phyloP scores from a whole-genome alignment of 2,329 filamentous ascomycete genomes.

The Phoma sp. region DNA sequence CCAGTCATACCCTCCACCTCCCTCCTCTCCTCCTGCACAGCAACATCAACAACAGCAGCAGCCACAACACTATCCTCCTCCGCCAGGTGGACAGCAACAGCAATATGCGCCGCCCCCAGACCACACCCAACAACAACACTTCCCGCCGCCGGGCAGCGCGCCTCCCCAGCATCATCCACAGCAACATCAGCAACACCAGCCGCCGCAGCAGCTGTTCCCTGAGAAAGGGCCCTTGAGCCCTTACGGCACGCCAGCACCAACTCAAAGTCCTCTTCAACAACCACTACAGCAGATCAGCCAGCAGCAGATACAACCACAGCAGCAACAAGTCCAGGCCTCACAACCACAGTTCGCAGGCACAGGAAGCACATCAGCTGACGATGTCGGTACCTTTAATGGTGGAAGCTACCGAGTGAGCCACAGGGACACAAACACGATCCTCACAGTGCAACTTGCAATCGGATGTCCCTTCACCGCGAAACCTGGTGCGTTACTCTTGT shows the following conservation, averaged over 20 bases:
- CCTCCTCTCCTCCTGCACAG: conserved; percentile 38
- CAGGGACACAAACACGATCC: conserved; percentile 84
- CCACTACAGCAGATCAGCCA: conserved; percentile 36
- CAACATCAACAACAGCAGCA: conserved; percentile 32
- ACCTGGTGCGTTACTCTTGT: conserved; percentile 62
- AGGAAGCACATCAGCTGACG: conserved; percentile 68
- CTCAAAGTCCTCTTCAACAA: conserved; percentile 36
- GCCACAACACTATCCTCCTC: conserved; percentile 39
- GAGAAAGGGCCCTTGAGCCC: conserved; percentile 27
- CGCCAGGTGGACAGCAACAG: conserved; percentile 28
- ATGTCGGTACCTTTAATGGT: conserved; percentile 96
- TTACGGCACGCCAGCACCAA: conserved; percentile 45
- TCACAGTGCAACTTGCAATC: conserved; percentile 88
- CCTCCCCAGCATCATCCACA: conserved; percentile 34
- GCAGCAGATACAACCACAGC: conserved; percentile 37
- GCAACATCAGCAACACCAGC: conserved; percentile 32
- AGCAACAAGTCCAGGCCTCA: conserved; percentile 39
- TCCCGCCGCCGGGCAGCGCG: conserved; percentile 35
- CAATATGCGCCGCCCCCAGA: conserved; percentile 44
- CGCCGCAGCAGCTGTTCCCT: conserved; percentile 9
- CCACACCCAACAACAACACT: conserved; percentile 34
- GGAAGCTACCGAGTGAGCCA: conserved; percentile 94
- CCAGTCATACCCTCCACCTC: conserved; percentile 46
- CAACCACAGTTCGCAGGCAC: conserved; percentile 42
- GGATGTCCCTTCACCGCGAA: conserved; percentile 83